phyloP scores from a whole-genome alignment of 2,329 filamentous ascomycete species.

The Phoma sp. region DNA sequence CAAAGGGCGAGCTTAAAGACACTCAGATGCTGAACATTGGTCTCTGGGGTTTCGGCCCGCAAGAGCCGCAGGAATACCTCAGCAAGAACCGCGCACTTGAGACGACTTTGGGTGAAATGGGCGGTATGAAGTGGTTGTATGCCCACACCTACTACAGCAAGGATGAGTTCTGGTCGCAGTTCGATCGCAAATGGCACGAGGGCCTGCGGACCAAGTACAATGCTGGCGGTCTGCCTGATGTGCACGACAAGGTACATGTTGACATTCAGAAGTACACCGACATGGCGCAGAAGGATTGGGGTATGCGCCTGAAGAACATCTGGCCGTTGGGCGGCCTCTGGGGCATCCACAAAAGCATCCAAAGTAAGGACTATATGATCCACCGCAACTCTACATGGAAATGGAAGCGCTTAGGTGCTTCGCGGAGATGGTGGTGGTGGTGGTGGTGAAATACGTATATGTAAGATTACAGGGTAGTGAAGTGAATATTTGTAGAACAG shows the following conservation, averaged over 20 bases:
- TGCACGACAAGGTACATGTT: slow-evolving; percentile 71
- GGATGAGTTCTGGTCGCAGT: slow-evolving; percentile 71
- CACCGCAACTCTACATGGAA: slow-evolving; percentile 44
- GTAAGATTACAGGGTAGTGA: not conserved
- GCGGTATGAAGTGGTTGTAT: slow-evolving; percentile 74
- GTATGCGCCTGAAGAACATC: slow-evolving; percentile 29
- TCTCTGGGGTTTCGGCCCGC: slow-evolving; percentile 77
- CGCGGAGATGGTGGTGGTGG: slow-evolving; percentile 15
- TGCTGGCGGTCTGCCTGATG: slow-evolving; percentile 65
- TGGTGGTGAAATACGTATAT: slow-evolving; percentile 6
- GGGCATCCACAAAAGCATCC: slow-evolving; percentile 48
- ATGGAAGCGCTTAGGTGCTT: slow-evolving; percentile 19
- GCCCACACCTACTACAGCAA: slow-evolving; percentile 72
- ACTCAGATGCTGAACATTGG: slow-evolving; percentile 61
- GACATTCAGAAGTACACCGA: slow-evolving; percentile 41
- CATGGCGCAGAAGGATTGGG: slow-evolving; percentile 33
- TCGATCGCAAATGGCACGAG: slow-evolving; percentile 66
- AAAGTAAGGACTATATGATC: slow-evolving; percentile 46
- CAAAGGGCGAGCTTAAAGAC: slow-evolving; percentile 33
- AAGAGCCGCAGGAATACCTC: slow-evolving; percentile 52
- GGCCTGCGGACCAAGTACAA: slow-evolving; percentile 63
- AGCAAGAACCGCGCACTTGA: slow-evolving; percentile 66
- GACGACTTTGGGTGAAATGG: slow-evolving; percentile 61
- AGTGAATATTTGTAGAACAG: not conserved
- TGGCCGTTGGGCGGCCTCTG: slow-evolving; percentile 49